Conservation (phyloP, 805 yeast species). For the Ogataea saltuana region DNA sequence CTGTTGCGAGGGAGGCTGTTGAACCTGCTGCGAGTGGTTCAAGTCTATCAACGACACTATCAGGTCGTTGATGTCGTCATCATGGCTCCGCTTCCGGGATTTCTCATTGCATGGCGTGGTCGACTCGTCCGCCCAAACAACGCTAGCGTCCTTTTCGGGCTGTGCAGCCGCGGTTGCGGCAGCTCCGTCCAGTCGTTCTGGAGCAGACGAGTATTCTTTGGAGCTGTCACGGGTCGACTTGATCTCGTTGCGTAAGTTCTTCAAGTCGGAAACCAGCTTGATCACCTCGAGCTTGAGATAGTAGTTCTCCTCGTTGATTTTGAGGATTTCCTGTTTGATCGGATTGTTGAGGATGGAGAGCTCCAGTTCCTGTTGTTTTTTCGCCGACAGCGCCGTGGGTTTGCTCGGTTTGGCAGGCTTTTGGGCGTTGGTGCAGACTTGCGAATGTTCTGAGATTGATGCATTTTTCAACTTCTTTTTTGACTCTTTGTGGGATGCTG, state of each 20-base stretch:
- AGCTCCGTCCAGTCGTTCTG: no score
- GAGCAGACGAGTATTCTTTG: no score
- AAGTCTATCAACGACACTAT: slow-evolving; percentile 38
- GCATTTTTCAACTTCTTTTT: slow-evolving; percentile 14
- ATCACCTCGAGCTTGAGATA: slow-evolving; percentile 45
- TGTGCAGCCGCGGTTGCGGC: no score
- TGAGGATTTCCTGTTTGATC: slow-evolving; percentile 41
- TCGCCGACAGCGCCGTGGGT: background rate
- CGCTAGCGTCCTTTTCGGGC: no score
- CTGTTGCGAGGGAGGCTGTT: no score
- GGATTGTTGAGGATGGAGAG: slow-evolving; percentile 32
- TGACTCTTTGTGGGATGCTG: slow-evolving; percentile 10
- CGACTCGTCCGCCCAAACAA: no score
- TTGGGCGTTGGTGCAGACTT: background rate
- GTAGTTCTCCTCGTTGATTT: slow-evolving; percentile 47
- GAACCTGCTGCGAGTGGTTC: slow-evolving; percentile 30
- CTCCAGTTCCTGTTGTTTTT: slow-evolving; percentile 12
- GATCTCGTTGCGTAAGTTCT: slow-evolving; percentile 35
- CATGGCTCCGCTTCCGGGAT: slow-evolving; percentile 32
- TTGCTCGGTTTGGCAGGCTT: slow-evolving; percentile 1
- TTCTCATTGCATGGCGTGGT: slow-evolving; percentile 2
- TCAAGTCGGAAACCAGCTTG: slow-evolving; percentile 45
- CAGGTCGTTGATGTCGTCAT: slow-evolving; percentile 38
- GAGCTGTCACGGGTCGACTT: slow-evolving; percentile 5
- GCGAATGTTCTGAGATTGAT: background rate